Evolutionary conservation across 2,329 filamentous ascomycete species (phyloP).

Genomic region (Penicillium hesseltinei): DNA sequence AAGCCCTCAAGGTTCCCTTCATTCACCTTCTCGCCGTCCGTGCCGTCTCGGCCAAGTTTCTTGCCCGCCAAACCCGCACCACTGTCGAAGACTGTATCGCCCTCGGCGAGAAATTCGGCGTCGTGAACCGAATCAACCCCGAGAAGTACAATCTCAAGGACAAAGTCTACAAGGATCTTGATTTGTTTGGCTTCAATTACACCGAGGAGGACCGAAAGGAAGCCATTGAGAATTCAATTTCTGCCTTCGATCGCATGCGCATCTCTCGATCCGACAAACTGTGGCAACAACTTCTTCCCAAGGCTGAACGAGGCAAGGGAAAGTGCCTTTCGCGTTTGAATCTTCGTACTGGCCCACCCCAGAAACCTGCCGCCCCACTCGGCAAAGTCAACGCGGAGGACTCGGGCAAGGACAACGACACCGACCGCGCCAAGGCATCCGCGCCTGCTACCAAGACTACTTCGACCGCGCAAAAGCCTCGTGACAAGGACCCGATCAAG

Average conservation of each 20-base stretch:
- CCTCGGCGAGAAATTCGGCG: conserved; percentile 54
- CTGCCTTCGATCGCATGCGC: conserved; percentile 61
- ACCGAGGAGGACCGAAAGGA: conserved; percentile 56
- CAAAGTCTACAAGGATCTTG: conserved; percentile 60
- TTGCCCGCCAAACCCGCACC: conserved; percentile 49
- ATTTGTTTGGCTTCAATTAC: conserved; percentile 62
- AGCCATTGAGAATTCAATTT: conserved; percentile 62
- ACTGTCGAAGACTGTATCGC: conserved; percentile 49
- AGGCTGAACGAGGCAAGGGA: conserved; percentile 61
- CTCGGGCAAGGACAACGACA: conserved; percentile 38
- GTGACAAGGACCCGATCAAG: conserved; percentile 41
- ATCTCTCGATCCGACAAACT: conserved; percentile 59
- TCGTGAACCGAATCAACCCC: conserved; percentile 48
- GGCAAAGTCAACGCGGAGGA: conserved; percentile 40
- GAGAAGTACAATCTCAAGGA: conserved; percentile 56
- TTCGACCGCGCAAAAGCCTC: conserved; percentile 34
- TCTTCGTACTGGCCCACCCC: conserved; percentile 33
- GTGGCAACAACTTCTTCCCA: conserved; percentile 62
- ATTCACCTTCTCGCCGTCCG: conserved; percentile 56
- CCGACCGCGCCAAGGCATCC: conserved; percentile 33
- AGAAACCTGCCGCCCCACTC: background rate
- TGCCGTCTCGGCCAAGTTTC: conserved; percentile 48
- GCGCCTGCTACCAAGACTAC: conserved; percentile 29
- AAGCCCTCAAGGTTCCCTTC: conserved; percentile 47
- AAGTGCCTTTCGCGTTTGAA: conserved; percentile 60